A percentile compares a stretch with the other conserved stretches of the same genome.
Conservation (phyloP, 176 grass and related monocot genomes). For the Lolium rigidum region DNA sequence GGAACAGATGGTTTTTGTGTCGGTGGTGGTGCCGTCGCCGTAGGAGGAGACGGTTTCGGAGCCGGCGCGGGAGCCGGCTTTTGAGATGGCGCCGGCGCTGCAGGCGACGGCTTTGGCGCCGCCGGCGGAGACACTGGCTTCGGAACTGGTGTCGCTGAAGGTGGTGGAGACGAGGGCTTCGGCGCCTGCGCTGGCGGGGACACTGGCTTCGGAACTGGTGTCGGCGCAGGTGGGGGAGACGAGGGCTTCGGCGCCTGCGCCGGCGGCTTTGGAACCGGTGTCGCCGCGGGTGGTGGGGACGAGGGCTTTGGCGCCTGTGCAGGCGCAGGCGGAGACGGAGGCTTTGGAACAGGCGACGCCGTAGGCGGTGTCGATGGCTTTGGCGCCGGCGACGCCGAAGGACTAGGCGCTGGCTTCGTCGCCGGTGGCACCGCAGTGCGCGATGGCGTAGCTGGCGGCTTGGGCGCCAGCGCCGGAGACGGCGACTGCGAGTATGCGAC, state of each 20-base stretch:
- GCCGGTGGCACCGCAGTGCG: not conserved
- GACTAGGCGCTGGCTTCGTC: not conserved
- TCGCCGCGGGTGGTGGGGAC: not conserved
- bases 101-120: not conserved
- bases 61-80: not conserved
- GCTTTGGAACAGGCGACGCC: not conserved
- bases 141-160: not conserved
- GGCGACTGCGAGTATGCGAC: slow-evolving; percentile 35
- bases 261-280: not conserved
- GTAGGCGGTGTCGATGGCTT: not conserved
- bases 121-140: not conserved
- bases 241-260: not conserved
- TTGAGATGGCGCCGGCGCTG: not conserved
- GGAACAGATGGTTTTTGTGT: not conserved
- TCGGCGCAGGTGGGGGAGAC: not conserved
- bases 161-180: not conserved
- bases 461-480: not conserved
- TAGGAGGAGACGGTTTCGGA: slow-evolving; percentile 10
- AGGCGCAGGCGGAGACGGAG: not conserved
- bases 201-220: not conserved
- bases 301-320: not conserved
- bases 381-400: not conserved
- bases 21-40: not conserved
- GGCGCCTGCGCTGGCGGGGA: not conserved
- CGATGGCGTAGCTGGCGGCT: not conserved